A percentile compares a stretch with the other conserved stretches of the same genome.
Conservation (phyloP, 176 grass and related monocot genomes). For the sorghum (Sorghum bicolor) region Sorghum_bicolor_NCBIv3 NC_012870.2:18923501-18924000, state of each 20-base stretch:
- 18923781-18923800: slow-evolving; percentile 36
- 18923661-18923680: slow-evolving; percentile 27
- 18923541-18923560: slow-evolving; percentile 17
- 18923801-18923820: slow-evolving; percentile 30
- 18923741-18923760: slow-evolving; percentile 8
- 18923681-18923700: slow-evolving; percentile 31
- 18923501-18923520: slow-evolving; percentile 22
- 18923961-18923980: neutral
- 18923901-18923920: slow-evolving; percentile 33
- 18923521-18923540: slow-evolving; percentile 17
- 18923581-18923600: neutral
- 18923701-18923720: slow-evolving; percentile 37
- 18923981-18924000: slow-evolving; percentile 10
- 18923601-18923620: slow-evolving; percentile 12
- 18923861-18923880: slow-evolving; percentile 12
- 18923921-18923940: slow-evolving; percentile 49
- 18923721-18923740: slow-evolving; percentile 35
- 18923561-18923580: slow-evolving; percentile 22
- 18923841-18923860: slow-evolving; percentile 30
- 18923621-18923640: neutral
- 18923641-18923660: slow-evolving; percentile 11
- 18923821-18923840: slow-evolving; percentile 17
- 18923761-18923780: slow-evolving; percentile 37
- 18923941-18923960: slow-evolving; percentile 15
- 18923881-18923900: slow-evolving; percentile 23